Conservation (phyloP, 2,329 filamentous ascomycete species). For the Penicillium sp. region DNA sequence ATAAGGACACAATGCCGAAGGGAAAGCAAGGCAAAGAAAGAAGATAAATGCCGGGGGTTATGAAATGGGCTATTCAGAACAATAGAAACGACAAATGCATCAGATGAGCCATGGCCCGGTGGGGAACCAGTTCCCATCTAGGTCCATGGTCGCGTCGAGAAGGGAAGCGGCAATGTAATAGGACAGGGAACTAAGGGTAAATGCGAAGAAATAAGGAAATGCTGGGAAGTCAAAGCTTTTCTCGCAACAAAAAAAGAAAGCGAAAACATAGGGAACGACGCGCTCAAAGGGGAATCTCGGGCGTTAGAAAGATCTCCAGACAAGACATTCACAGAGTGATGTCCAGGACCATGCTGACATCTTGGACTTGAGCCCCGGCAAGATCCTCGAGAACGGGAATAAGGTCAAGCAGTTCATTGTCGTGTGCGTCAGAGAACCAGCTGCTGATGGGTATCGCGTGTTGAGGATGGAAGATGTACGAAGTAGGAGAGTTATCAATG, state of each 20-base stretch:
- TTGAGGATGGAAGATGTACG: constrained; percentile 99
- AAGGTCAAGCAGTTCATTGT: constrained; percentile 95
- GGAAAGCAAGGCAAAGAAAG: constrained; percentile 4
- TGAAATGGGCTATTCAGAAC: constrained; percentile 7
- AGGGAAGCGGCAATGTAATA: constrained; percentile 12
- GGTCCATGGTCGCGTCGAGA: constrained; percentile 13
- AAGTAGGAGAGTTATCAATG: constrained; percentile 98
- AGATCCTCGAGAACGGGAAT: constrained; percentile 98
- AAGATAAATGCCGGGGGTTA: constrained; percentile 16
- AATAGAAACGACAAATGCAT: constrained; percentile 19
- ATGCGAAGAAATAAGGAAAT: constrained; percentile 10
- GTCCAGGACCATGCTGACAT: constrained; percentile 96
- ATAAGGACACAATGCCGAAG: constrained; percentile 13
- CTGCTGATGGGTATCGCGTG: constrained; percentile 99
- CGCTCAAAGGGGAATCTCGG: constrained; percentile 31
- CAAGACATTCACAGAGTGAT: constrained; percentile 61
- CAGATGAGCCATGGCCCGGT: constrained; percentile 12
- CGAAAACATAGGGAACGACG: constrained; percentile 22
- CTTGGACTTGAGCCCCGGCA: constrained; percentile 80
- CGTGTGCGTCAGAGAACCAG: constrained; percentile 99
- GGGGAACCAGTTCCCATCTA: constrained; percentile 24
- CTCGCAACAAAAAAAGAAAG: constrained; percentile 19
- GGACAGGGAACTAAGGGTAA: background rate
- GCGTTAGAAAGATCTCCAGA: constrained; percentile 28
- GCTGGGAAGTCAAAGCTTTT: constrained; percentile 22